These are phyloP conservation scores for Grigorovia humatica DNA, from an alignment of 805 yeast genomes.

Conservation along the genomic window DNA sequence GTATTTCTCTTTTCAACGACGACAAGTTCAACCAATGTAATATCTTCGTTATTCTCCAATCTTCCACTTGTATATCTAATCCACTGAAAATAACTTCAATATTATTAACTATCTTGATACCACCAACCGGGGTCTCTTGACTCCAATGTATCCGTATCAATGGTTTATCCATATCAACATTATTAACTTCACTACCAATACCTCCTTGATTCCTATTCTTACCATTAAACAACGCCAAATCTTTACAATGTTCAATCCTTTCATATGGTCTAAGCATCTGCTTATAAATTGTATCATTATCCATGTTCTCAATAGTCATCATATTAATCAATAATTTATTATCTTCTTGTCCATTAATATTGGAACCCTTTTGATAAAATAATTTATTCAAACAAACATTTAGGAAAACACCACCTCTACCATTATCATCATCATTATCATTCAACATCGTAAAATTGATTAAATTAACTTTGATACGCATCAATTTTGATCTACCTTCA, in stretches of 20 bases:
- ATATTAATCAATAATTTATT: slow-evolving; percentile 50
- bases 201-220: neutral
- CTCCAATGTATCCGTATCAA: slow-evolving; percentile 54
- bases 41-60: slow-evolving; percentile 51
- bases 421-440: slow-evolving; percentile 19
- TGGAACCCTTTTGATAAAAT: slow-evolving; percentile 49
- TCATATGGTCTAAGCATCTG: slow-evolving; percentile 54
- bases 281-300: slow-evolving; percentile 49
- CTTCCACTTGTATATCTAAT: slow-evolving; percentile 62
- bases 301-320: slow-evolving; percentile 62
- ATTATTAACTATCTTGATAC: slow-evolving; percentile 67
- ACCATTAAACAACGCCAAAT: neutral
- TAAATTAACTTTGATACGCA: slow-evolving; percentile 58
- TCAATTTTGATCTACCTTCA: slow-evolving; percentile 30
- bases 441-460: slow-evolving; percentile 62
- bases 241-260: neutral
- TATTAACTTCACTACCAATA: neutral
- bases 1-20: neutral
- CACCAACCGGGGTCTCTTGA: slow-evolving; percentile 81
- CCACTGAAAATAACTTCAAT: slow-evolving; percentile 57
- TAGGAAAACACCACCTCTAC: slow-evolving; percentile 52
- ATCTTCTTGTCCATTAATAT: slow-evolving; percentile 54
- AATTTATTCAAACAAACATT: slow-evolving; percentile 59
- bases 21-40: slow-evolving; percentile 44
- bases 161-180: slow-evolving; percentile 12